phyloP scores from a whole-genome alignment of 208 protist genomes.

The Trypanosoma cruzi region DNA sequence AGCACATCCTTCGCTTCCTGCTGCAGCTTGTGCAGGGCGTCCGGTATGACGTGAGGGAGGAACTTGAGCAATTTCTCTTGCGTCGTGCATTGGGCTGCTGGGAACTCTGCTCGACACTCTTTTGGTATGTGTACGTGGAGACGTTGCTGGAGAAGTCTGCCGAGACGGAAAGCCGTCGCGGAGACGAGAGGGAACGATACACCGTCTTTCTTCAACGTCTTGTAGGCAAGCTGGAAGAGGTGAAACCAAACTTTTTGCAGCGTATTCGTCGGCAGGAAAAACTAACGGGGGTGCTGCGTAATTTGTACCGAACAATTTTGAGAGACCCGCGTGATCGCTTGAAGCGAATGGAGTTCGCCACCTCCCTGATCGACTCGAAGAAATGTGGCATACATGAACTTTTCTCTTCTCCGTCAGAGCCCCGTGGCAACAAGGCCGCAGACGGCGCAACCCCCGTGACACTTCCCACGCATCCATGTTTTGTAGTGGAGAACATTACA shows the following conservation, averaged over 20 bases:
- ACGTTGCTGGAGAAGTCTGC: constrained; percentile 15
- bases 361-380: constrained; percentile 44
- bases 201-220: constrained; percentile 35
- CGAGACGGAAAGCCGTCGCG: neutral
- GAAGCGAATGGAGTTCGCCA: constrained; percentile 47
- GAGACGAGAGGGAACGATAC: constrained; percentile 1
- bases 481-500: constrained; percentile 39
- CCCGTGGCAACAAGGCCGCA: neutral
- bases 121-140: constrained; percentile 71
- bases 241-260: constrained; percentile 46
- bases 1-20: constrained; percentile 41
- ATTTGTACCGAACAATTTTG: constrained; percentile 36
- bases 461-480: constrained; percentile 70
- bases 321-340: constrained; percentile 45
- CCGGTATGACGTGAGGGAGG: constrained; percentile 69
- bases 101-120: constrained; percentile 80
- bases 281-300: constrained; percentile 43
- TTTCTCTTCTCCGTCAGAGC: constrained; percentile 25
- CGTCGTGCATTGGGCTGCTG: constrained; percentile 55
- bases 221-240: constrained; percentile 30
- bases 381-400: constrained; percentile 58
- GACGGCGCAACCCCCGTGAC: constrained; percentile 30
- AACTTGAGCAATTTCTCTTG: constrained; percentile 62
- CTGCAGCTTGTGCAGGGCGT: constrained; percentile 84
- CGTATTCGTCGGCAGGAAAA: constrained; percentile 55